Percentiles rank a stretch among this genome's conserved stretches.
Conservation (phyloP, 176 grass and related monocot genomes). For the Hordeum marinum region DNA sequence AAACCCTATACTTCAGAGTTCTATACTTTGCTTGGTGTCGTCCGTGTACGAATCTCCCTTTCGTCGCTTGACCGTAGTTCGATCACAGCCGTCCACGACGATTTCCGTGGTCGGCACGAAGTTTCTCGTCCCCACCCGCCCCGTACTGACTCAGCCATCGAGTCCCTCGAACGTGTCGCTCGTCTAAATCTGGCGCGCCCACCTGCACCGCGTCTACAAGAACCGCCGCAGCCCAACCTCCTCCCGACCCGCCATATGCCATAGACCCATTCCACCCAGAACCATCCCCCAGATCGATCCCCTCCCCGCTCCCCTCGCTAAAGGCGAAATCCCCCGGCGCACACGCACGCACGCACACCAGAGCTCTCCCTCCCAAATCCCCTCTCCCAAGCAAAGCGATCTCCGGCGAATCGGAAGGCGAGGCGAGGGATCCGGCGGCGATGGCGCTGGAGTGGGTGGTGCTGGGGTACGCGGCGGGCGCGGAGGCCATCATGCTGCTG, state of each 20-base stretch:
- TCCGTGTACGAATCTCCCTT: not conserved
- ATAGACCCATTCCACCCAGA: slow-evolving; percentile 16
- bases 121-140: not conserved
- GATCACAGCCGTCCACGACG: slow-evolving; percentile 29
- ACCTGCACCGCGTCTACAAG: slow-evolving; percentile 2
- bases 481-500: slow-evolving; percentile 97
- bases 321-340: not conserved
- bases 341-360: not conserved
- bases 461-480: slow-evolving; percentile 77
- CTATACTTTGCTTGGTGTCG: not conserved
- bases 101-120: not conserved
- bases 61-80: not conserved
- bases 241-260: rapidly evolving
- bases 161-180: slow-evolving; percentile 40
- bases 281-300: not conserved
- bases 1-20: not conserved
- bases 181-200: not conserved
- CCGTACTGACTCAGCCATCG: slow-evolving; percentile 46
- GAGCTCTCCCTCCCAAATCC: not conserved
- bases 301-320: slow-evolving; percentile 29
- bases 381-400: not conserved
- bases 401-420: not conserved
- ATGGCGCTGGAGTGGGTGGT: slow-evolving; percentile 99
- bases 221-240: not conserved
- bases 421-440: not conserved